Conservation (phyloP, 139 green algal genomes). For the Chlamydomonas sphaeroides region DNA sequence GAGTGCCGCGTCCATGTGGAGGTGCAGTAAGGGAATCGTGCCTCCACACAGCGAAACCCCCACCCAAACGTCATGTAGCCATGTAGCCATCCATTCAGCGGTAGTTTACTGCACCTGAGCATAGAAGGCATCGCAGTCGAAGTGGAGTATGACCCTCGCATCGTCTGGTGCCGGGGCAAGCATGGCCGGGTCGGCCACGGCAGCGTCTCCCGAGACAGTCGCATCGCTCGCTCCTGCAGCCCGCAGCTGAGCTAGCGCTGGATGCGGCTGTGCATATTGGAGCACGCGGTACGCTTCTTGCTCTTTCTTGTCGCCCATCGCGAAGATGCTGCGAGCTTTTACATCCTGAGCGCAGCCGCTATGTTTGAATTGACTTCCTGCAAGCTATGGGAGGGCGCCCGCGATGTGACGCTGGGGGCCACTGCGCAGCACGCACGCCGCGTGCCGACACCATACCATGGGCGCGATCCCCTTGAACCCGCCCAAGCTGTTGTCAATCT, state of each 20-base stretch:
- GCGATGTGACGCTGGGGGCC: too few species aligned
- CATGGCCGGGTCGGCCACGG: too few species aligned
- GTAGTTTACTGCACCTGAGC: constrained; percentile 50
- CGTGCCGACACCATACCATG: too few species aligned
- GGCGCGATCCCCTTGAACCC: too few species aligned
- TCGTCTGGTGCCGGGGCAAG: not conserved
- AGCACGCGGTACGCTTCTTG: constrained; percentile 38
- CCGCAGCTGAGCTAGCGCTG: not conserved
- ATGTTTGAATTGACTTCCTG: too few species aligned
- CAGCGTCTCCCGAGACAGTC: too few species aligned
- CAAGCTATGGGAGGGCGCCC: too few species aligned
- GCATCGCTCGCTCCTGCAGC: not conserved
- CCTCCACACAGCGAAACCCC: too few species aligned
- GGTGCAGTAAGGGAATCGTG: not conserved
- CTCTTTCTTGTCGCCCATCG: constrained; percentile 21
- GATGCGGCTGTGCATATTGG: constrained; percentile 41
- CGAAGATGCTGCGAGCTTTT: not conserved
- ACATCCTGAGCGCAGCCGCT: too few species aligned
- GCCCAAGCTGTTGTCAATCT: too few species aligned
- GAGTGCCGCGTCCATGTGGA: too few species aligned
- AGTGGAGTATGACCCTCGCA: constrained; percentile 73
- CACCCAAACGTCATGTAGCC: not conserved
- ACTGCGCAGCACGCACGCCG: too few species aligned
- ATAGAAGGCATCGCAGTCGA: constrained; percentile 84
- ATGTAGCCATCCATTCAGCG: not conserved